Evolutionary conservation across 148 eudicot genomes (phyloP), one percentile per base, ranked within the genome.

Genomic region (Spergularia bocconei): DNA sequence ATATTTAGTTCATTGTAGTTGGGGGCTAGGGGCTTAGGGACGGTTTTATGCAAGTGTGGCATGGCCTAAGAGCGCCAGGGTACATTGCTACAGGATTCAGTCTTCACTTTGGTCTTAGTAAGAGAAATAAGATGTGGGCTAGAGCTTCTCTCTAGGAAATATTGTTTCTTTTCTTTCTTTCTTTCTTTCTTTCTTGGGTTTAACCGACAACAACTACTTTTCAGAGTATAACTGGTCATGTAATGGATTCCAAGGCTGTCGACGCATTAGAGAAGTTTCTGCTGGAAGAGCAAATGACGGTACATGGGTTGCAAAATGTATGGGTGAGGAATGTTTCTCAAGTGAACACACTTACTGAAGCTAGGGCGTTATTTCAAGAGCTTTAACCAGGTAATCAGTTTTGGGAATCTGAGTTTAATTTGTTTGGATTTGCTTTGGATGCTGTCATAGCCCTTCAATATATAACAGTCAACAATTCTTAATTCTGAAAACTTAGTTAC

Each of bases 301-400:
- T 88, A 83, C 89, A 80, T 69, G 78, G 86, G 1, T 57, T 90
- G 79, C 84, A 73, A 75, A 88, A 92, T 82, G 78, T 94, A 77
- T 90, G 93, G 98, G 90, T 79, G 48, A 75, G 78, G 52, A 87
- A 87, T 74, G 93, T 92, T 79, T 58, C 17, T 69, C 84, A 69
- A 56, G 71, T 80, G 50, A 73, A 88, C 77, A 79, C 87, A 59
- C 87, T 92, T 50, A 44, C 77, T 63, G 89, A 90, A 83, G 93
- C 96, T 52, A 87, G 91, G 84, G 84, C 73, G 77, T 71, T 86
- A 33, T 53, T 86, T 63, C 86, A 82, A 84, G 84, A 82, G 75
- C 82, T 74, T 20, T 54, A 71, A 79, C 56, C 82, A 73, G 72
- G 79, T 79, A 82, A 75, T 55, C 13, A 64, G n/a, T 50, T 17